Base-by-base conservation (phyloP, 2,329 filamentous ascomycete genomes). In the Aspergillus quadrilineatus region DNA sequence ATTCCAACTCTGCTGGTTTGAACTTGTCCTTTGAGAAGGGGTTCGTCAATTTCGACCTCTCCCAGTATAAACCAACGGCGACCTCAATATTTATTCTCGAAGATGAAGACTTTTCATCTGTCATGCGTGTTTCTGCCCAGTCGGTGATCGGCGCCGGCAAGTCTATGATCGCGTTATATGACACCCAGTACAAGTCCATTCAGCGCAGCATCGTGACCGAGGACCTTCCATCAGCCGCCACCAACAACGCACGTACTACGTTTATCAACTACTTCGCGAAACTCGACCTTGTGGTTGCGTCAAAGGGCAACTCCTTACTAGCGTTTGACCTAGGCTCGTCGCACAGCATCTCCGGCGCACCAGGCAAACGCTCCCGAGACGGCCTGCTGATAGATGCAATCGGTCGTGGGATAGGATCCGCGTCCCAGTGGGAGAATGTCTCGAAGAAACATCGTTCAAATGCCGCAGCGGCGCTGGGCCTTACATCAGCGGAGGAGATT, bases 141-240 rank as follows among this genome's bases (percentile, higher is more conserved):
- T 72, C 72, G 12, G 70, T 79, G 10, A 75, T 78, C 50, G 75
- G 67, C 7, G 73, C 73, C 7, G 72, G 70, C 26, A 64, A 73
- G 39, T 75, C 75, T 14, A 65, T 73, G n/a, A 64, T 80, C 26
- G 75, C 73, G 2, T 62, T 80, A 6, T 77, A 78, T 53, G 76
- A 79, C 60, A 73, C 77, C n/a, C 73, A 76, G 47, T 80, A 77
- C 60, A 71, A 74, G 58, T 77, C 77, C 1, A 67, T 79, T 12
- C 77, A 79, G 59, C 73, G 75, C 51, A 74, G 72, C 52, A 72
- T 77, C 50, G 58, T 71, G 12, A 56, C 71, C 10, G 50, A 62
- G n/a, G 65, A 73, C 56, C 54, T 76, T 37, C 60, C 67, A n/a
- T 60, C 60, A 12, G 60, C 59, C 43, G 60, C 55, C 14, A 63